These are phyloP conservation scores for Fusarium mundagurra DNA, from an alignment of 2,329 filamentous ascomycete genomes.

Conservation along the genomic window DNA sequence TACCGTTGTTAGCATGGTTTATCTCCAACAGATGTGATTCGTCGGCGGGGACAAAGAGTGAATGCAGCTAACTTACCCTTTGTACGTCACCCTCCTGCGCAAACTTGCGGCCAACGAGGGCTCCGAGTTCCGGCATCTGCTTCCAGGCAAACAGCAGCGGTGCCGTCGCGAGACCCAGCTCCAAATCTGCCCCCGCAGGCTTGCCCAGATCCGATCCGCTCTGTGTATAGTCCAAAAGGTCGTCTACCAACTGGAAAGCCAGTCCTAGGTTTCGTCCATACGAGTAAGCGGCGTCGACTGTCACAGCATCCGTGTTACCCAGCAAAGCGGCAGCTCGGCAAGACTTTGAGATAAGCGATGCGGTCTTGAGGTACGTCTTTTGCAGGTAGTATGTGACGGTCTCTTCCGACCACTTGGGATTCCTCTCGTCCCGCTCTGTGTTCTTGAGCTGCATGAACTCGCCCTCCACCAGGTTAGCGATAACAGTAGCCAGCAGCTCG, in stretches of 20 bases:
- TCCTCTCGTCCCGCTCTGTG: constrained; percentile 85
- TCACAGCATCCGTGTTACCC: constrained; percentile 77
- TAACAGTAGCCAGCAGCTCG: constrained; percentile 93
- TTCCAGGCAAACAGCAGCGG: constrained; percentile 97
- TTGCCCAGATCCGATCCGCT: constrained; percentile 89
- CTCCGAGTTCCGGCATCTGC: constrained; percentile 82
- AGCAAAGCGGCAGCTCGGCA: constrained; percentile 90
- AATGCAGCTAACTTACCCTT: constrained; percentile 66
- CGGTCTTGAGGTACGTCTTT: constrained; percentile 98
- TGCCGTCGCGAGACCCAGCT: constrained; percentile 92
- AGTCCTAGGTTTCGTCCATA: constrained; percentile 95
- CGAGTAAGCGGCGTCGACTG: constrained; percentile 89
- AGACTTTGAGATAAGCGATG: constrained; percentile 94
- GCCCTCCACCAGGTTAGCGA: constrained; percentile 96
- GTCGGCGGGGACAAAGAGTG: background rate
- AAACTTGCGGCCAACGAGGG: constrained; percentile 93
- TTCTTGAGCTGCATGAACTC: constrained; percentile 99
- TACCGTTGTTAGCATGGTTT: constrained; percentile 31
- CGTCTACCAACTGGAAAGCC: constrained; percentile 97
- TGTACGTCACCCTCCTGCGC: constrained; percentile 82
- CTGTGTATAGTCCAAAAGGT: constrained; percentile 96
- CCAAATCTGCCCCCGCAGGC: constrained; percentile 91
- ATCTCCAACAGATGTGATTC: constrained; percentile 32
- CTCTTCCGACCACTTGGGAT: constrained; percentile 87
- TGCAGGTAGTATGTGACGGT: constrained; percentile 93